Percentiles rank a stretch among this genome's conserved stretches.
Evolutionary conservation across 768 basidiomycete species (phyloP).

Genomic region (Russula compacta): DNA sequence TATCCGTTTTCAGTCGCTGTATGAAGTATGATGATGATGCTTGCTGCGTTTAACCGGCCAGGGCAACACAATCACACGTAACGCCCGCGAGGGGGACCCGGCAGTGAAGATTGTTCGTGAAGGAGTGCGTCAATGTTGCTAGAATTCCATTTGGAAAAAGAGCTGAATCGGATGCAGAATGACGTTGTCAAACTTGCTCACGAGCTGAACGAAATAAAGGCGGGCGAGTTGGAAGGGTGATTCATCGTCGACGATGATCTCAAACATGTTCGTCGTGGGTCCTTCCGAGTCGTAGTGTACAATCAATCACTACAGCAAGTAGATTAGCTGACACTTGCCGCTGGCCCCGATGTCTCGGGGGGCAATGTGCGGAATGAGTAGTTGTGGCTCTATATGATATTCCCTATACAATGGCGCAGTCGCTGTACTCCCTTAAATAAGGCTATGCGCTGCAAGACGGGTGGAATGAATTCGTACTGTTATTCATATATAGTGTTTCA

Average conservation of each 20-base stretch:
- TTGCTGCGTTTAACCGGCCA: constrained; percentile 5
- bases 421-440: neutral
- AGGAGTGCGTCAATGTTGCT: constrained; percentile 30
- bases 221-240: constrained; percentile 19
- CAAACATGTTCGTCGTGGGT: neutral
- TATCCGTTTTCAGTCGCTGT: neutral
- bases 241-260: neutral
- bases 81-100: constrained; percentile 38
- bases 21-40: neutral
- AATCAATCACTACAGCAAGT: neutral
- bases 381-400: neutral
- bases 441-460: neutral
- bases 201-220: constrained; percentile 38
- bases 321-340: neutral
- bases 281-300: neutral
- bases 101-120: constrained; percentile 39
- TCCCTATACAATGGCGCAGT: neutral
- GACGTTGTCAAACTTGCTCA: constrained; percentile 44
- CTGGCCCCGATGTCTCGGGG: neutral
- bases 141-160: neutral
- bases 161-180: constrained; percentile 27
- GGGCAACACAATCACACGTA: constrained; percentile 37
- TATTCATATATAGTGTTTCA: neutral
- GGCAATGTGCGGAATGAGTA: neutral
- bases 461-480: neutral